Percentiles rank a stretch among this genome's conserved stretches.
These are phyloP conservation scores for Crucihimalaya himalaica DNA, from an alignment of 345 rosid genomes.

Conservation along the genomic window DNA sequence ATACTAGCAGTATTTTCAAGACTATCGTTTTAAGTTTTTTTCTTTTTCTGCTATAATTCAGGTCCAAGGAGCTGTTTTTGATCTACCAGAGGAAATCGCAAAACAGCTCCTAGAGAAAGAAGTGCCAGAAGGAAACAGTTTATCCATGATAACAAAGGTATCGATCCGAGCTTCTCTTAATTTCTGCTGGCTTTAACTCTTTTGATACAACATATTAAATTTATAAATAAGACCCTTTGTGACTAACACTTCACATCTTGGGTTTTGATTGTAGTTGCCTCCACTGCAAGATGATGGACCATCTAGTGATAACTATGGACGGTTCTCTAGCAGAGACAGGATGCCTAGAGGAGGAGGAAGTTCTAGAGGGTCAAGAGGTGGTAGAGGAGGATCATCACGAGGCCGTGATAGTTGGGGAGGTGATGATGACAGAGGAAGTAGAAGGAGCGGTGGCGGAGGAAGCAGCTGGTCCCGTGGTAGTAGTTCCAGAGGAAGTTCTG, in stretches of 20 bases:
- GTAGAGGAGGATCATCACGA: conserved; percentile 55
- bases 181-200: not conserved
- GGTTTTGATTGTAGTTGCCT: conserved; percentile 61
- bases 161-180: not conserved
- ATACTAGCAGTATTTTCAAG: conserved; percentile 1
- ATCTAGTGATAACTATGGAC: conserved; percentile 73
- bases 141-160: conserved; percentile 80
- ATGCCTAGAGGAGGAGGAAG: conserved; percentile 64
- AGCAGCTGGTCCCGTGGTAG: conserved; percentile 57
- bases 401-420: conserved; percentile 66
- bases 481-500: conserved; percentile 53
- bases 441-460: conserved; percentile 48
- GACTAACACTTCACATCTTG: not conserved
- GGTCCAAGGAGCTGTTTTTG: conserved; percentile 98
- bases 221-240: not conserved
- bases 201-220: not conserved
- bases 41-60: conserved; percentile 41
- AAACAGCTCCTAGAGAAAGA: conserved; percentile 70
- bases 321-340: conserved; percentile 75
- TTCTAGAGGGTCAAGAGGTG: conserved; percentile 47
- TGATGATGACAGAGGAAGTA: conserved; percentile 59
- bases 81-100: conserved; percentile 92
- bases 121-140: conserved; percentile 77
- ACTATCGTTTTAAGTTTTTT: not conserved
- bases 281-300: conserved; percentile 95